Conservation (phyloP, 2,329 filamentous ascomycete species). For the Cordyceps tenuipes region DNA sequence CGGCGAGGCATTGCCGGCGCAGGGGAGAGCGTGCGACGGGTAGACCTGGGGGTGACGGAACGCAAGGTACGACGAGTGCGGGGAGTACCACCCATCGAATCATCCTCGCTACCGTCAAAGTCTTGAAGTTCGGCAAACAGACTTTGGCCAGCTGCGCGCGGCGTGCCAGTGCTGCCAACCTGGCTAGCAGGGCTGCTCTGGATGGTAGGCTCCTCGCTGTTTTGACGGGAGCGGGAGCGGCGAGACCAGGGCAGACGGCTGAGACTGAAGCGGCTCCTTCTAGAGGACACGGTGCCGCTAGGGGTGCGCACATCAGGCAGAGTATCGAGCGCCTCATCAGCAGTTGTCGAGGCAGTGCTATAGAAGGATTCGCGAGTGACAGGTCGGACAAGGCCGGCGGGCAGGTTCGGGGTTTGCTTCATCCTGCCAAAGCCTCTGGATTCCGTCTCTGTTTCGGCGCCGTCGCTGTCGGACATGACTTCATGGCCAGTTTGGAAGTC, state of each 20-base stretch:
- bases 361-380: slow-evolving; percentile 60
- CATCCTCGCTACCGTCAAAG: slow-evolving; percentile 66
- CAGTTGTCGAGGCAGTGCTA: slow-evolving; percentile 84
- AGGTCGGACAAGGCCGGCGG: slow-evolving; percentile 31
- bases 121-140: slow-evolving; percentile 86
- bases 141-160: slow-evolving; percentile 57
- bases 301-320: slow-evolving; percentile 52
- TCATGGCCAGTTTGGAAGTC: slow-evolving; percentile 93
- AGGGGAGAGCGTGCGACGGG: slow-evolving; percentile 35
- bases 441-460: slow-evolving; percentile 77
- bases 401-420: slow-evolving; percentile 33
- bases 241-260: slow-evolving; percentile 53
- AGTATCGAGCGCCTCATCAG: slow-evolving; percentile 62
- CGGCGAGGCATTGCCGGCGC: slow-evolving; percentile 41
- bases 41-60: slow-evolving; percentile 41
- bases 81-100: slow-evolving; percentile 52
- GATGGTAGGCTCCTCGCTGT: slow-evolving; percentile 50
- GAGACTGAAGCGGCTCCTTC: slow-evolving; percentile 64
- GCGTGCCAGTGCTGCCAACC: slow-evolving; percentile 42
- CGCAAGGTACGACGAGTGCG: slow-evolving; percentile 40
- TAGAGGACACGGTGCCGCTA: slow-evolving; percentile 47
- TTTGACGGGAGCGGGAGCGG: slow-evolving; percentile 54
- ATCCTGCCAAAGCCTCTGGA: slow-evolving; percentile 35
- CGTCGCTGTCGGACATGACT: slow-evolving; percentile 64
- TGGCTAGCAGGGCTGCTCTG: slow-evolving; percentile 53